phyloP scores from a whole-genome alignment of 164 flowering plant genomes.

The Chloranthus sessilifolius region DNA sequence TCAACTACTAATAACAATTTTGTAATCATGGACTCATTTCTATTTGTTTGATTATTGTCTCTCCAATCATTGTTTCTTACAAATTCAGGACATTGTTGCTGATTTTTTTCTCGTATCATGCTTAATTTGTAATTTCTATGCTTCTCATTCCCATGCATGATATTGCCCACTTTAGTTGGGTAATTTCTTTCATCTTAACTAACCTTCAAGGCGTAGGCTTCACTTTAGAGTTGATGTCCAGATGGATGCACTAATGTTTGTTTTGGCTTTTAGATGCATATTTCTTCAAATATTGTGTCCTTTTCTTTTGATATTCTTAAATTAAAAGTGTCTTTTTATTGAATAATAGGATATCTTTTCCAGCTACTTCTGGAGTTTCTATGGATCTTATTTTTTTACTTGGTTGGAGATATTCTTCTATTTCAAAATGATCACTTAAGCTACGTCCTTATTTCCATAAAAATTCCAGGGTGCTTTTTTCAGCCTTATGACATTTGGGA shows the following conservation, averaged over 20 bases:
- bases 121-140: not conserved
- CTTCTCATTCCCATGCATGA: not conserved
- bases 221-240: not conserved
- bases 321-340: too few species aligned
- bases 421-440: not conserved
- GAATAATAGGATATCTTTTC: not conserved
- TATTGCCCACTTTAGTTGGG: not conserved
- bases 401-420: too few species aligned
- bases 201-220: too few species aligned
- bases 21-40: not conserved
- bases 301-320: too few species aligned
- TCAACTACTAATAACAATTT: not conserved
- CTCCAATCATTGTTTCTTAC: too few species aligned
- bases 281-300: constrained; percentile 1
- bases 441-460: not conserved
- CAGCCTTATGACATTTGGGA: constrained; percentile 1
- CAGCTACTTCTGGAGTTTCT: not conserved
- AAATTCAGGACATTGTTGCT: too few species aligned
- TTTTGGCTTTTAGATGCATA: not conserved
- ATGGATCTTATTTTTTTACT: not conserved
- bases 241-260: not conserved
- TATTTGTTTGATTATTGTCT: too few species aligned
- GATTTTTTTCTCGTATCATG: not conserved
- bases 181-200: not conserved
- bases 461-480: too few species aligned